Evolutionary conservation across 1,139 yeast genomes (phyloP), one percentile per base, ranked within the genome.

Genomic region (Nakaseomyces delphensis): DNA sequence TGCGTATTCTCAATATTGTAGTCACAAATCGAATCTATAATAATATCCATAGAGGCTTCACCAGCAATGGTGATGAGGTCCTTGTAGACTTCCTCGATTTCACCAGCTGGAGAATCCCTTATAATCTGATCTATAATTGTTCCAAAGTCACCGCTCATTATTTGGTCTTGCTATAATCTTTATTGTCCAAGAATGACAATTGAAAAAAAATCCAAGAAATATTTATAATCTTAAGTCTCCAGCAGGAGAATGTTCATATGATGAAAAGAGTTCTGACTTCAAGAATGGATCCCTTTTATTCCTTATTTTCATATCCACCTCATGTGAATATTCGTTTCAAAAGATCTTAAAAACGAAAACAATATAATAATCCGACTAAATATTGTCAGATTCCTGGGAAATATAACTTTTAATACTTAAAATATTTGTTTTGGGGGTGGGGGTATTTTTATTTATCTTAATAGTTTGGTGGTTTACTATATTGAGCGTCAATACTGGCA

Each of bases 1-100:
- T 67, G 61, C 40, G 68, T 60, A 48, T 69, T 71, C 24, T 61
- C 60, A 14, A 70, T 55, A 53, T 76, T 70, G 52, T 71, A 71
- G 40, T 66, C 56, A 40, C 67, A 67, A 38, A 77, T 56, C 15
- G 68, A 68, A 11, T 57, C 60, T 14, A 56, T 43, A 14, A 65
- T 51, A 10, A 62, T 56, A 14, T 55, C 52, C 21, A 53, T 58
- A 39, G 65, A 55, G 6, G 29, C 23, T 20, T 60, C 60, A 13
- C 63, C 66, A 3, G 62, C 55, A 38, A 66, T 56, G 10, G 55
- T 44, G 15, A 53, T 45, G 39, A 67, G 48, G 43, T 63, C 65
- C 8, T 60, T 47, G 37, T 57, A 58, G 6, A 66, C 63, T 14
- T 60, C 57, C 21, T 50, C 45, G 11, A 63, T 48, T 46, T 67